Conservation (phyloP, 148 eudicot species). For the Rhododendron williamsianum region DNA sequence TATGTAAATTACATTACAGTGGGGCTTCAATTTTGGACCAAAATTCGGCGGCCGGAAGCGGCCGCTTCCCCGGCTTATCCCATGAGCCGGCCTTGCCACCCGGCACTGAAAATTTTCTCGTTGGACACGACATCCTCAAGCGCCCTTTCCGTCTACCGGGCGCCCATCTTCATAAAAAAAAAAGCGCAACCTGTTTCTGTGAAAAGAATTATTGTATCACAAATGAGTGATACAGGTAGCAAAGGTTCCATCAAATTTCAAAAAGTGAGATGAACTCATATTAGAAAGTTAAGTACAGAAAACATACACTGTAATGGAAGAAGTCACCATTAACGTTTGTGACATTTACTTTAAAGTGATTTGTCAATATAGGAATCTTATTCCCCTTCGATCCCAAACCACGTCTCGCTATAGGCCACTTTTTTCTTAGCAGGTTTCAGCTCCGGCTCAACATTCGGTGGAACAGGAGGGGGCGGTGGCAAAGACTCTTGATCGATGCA, state of each 20-base stretch:
- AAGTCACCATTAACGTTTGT: conserved; percentile 64
- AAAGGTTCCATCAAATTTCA: not conserved
- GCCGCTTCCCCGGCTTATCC: no score
- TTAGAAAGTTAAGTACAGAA: not conserved
- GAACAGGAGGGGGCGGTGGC: conserved; percentile 83
- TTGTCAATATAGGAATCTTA: no score
- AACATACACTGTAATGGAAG: conserved; percentile 80
- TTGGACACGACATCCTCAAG: no score
- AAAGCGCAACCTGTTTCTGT: conserved; percentile 57
- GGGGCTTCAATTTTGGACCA: no score
- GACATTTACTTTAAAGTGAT: conserved; percentile 83
- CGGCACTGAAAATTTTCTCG: no score
- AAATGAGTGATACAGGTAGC: not conserved
- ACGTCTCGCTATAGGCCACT: conserved; percentile 57
- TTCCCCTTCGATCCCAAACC: conserved; percentile 65
- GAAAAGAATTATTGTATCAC: not conserved
- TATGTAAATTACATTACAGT: no score
- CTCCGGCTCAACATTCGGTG: conserved; percentile 44
- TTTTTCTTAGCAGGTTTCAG: conserved; percentile 42
- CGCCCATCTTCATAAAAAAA: conserved; percentile 95
- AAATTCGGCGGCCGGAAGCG: no score
- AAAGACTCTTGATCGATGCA: conserved; percentile 32
- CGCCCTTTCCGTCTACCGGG: conserved; percentile 75
- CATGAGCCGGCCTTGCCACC: no score
- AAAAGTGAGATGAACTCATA: not conserved